A percentile compares a stretch with the other conserved stretches of the same genome.
These are phyloP conservation scores for Prosopis cineraria DNA, from an alignment of 306 rosid genomes.

Conservation along the genomic window DNA sequence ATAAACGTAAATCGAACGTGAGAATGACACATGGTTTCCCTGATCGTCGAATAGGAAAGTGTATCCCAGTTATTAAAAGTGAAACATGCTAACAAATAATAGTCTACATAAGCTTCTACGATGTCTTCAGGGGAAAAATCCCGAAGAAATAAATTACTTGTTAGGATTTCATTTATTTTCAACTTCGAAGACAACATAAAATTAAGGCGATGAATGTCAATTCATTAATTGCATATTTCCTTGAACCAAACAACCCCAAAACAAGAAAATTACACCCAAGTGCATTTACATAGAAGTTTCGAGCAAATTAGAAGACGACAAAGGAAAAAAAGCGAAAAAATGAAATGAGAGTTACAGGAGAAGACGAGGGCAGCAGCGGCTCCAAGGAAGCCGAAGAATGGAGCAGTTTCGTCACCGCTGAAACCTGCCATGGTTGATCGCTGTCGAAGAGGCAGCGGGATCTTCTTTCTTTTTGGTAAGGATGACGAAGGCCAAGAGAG, in stretches of 20 bases:
- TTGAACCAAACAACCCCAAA: neutral
- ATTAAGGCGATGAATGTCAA: neutral
- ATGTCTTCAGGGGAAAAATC: neutral
- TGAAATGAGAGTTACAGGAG: slow-evolving; percentile 50
- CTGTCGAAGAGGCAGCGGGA: neutral
- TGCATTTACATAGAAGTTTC: neutral
- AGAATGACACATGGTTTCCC: neutral
- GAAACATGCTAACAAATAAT: neutral
- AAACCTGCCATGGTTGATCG: slow-evolving; percentile 41
- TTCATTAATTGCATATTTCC: neutral
- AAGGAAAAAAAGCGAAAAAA: neutral
- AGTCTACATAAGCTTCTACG: neutral
- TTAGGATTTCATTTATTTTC: neutral
- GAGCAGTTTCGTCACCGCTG: slow-evolving; percentile 89
- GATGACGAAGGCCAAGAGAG: neutral
- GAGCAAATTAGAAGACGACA: neutral
- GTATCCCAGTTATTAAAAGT: neutral
- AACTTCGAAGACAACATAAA: neutral
- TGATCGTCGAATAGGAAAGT: neutral
- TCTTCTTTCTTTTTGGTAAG: neutral
- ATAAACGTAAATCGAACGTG: neutral
- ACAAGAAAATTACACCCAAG: neutral
- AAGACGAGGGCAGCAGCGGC: slow-evolving; percentile 81
- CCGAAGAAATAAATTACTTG: neutral
- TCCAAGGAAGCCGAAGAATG: slow-evolving; percentile 82